Conservation (phyloP, 1,284 basidiomycete species). For the Ustilago esculenta region DNA sequence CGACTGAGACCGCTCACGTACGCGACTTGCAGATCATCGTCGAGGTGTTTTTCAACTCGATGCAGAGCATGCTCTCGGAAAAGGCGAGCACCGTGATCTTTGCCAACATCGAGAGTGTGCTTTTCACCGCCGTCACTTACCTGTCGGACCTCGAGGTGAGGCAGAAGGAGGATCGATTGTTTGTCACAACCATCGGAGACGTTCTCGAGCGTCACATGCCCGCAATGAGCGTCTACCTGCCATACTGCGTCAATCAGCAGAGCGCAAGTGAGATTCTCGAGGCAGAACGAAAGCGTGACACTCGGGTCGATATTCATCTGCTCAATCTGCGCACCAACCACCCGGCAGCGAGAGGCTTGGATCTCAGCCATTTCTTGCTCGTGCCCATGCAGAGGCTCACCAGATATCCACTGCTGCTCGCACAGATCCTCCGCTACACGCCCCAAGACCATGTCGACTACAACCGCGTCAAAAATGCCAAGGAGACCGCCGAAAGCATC, state of each 20-base stretch:
- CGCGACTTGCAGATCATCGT: slow-evolving; percentile 81
- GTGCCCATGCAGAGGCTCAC: slow-evolving; percentile 96
- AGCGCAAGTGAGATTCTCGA: slow-evolving; percentile 82
- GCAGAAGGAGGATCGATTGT: slow-evolving; percentile 87
- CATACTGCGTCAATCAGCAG: slow-evolving; percentile 89
- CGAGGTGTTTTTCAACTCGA: slow-evolving; percentile 79
- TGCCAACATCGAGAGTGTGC: slow-evolving; percentile 84
- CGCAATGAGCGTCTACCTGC: slow-evolving; percentile 82
- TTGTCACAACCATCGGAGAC: slow-evolving; percentile 87
- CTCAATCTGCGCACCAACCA: slow-evolving; percentile 80
- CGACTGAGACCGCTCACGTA: slow-evolving; percentile 97
- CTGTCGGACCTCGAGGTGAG: slow-evolving; percentile 81
- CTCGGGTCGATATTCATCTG: slow-evolving; percentile 75
- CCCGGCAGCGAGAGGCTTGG: slow-evolving; percentile 80
- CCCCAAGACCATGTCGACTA: slow-evolving; percentile 86
- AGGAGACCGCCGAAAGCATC: slow-evolving; percentile 77
- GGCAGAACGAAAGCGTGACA: slow-evolving; percentile 76
- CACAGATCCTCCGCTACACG: slow-evolving; percentile 91
- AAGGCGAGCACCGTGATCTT: slow-evolving; percentile 86
- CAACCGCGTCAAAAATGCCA: slow-evolving; percentile 72
- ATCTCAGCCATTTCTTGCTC: slow-evolving; percentile 88
- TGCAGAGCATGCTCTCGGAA: slow-evolving; percentile 77
- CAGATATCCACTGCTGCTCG: slow-evolving; percentile 90
- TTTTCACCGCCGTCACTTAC: slow-evolving; percentile 28
- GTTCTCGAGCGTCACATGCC: slow-evolving; percentile 79